A percentile compares a stretch with the other conserved stretches of the same genome.
phyloP scores from a whole-genome alignment of 805 yeast species.

The Teunomyces atbi region DNA sequence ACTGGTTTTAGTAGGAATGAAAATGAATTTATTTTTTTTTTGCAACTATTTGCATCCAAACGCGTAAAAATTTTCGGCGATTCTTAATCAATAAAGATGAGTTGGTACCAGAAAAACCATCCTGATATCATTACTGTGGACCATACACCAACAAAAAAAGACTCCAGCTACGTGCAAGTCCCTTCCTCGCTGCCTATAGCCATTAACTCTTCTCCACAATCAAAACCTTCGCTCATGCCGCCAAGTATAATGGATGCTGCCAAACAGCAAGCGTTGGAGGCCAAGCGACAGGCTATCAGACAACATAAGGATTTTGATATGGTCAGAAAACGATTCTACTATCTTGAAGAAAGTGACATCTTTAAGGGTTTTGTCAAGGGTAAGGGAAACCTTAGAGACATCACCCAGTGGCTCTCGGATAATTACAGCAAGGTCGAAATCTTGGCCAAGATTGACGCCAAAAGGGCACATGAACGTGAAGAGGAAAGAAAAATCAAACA shows the following conservation, averaged over 20 bases:
- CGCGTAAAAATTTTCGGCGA: constrained; percentile 3
- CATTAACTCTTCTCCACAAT: constrained; percentile 27
- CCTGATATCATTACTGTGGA: constrained; percentile 11
- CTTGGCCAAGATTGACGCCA: constrained; percentile 17
- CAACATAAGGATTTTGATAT: constrained; percentile 40
- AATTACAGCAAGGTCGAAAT: constrained; percentile 28
- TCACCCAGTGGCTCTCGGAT: constrained; percentile 38
- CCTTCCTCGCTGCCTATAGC: constrained; percentile 41
- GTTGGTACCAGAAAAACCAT: constrained; percentile 22
- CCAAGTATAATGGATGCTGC: constrained; percentile 9
- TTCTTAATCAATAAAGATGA: constrained; percentile 13
- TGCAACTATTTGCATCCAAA: constrained; percentile 4
- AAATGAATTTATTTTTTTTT: neutral
- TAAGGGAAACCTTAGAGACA: constrained; percentile 40
- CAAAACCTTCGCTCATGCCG: constrained; percentile 1
- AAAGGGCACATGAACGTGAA: constrained; percentile 10
- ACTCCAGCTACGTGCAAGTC: constrained; percentile 33
- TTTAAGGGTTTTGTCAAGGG: constrained; percentile 43
- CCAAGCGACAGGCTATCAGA: constrained; percentile 35
- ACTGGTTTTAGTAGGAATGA: neutral
- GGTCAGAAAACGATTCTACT: constrained; percentile 34
- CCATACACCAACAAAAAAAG: constrained; percentile 9
- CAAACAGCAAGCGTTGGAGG: constrained; percentile 25
- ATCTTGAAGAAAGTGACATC: constrained; percentile 39
- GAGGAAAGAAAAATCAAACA: constrained; percentile 13